phyloP scores from a whole-genome alignment of 345 rosid species.

The Carallia pectinifolia region DNA sequence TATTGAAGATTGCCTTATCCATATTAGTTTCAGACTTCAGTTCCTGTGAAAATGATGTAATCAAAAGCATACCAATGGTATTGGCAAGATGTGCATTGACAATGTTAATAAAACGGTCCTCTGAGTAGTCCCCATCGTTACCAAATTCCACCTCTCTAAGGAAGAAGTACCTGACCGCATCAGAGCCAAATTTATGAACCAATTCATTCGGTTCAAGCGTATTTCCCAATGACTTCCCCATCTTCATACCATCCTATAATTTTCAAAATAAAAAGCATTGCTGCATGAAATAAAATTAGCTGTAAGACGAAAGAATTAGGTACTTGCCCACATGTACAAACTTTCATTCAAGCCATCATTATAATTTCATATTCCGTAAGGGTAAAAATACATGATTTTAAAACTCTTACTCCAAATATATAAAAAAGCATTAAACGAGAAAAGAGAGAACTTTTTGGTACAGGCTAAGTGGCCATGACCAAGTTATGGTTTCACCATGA shows the following conservation, averaged over 20 bases:
- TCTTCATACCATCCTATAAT: constrained; percentile 93
- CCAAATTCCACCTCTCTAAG: constrained; percentile 91
- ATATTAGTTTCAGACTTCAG: constrained; percentile 1
- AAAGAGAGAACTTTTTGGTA: neutral
- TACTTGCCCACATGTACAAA: neutral
- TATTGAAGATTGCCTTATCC: neutral
- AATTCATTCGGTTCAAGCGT: constrained; percentile 82
- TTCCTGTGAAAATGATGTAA: neutral
- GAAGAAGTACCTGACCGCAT: constrained; percentile 93
- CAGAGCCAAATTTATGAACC: constrained; percentile 79
- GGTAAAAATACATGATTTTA: neutral
- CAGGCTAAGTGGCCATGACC: neutral
- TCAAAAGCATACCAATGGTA: constrained; percentile 59
- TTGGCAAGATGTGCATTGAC: constrained; percentile 98
- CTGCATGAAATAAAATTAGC: constrained; percentile 53
- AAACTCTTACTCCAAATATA: neutral
- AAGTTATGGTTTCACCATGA: neutral
- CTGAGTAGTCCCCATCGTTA: constrained; percentile 93
- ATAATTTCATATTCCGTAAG: neutral
- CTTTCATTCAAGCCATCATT: neutral
- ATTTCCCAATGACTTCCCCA: constrained; percentile 96
- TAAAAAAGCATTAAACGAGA: neutral
- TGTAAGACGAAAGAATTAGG: constrained; percentile 20
- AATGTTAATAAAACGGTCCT: constrained; percentile 73
- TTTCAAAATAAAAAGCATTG: constrained; percentile 47